Conservation (phyloP, 139 green algal species). For the Chlorella ohadii region DNA sequence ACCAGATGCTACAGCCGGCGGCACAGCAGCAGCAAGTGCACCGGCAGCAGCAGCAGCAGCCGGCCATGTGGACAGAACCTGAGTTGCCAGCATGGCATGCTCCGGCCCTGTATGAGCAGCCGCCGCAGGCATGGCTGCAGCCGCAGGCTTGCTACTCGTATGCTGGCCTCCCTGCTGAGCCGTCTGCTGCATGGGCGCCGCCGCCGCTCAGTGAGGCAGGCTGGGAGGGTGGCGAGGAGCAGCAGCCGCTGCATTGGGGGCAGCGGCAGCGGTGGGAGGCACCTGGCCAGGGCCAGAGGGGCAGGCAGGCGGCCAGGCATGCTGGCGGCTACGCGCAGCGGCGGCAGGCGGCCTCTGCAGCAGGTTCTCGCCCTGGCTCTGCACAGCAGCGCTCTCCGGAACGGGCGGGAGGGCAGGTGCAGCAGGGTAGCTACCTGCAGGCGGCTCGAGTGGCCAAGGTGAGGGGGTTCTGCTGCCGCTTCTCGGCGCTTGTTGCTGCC, state of each 20-base stretch:
- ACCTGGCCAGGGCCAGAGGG: too few species aligned
- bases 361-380: too few species aligned
- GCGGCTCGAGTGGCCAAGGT: conserved; percentile 11
- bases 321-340: conserved; percentile 3
- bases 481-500: not conserved
- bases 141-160: not conserved
- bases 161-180: not conserved
- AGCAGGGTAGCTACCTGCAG: conserved; percentile 13
- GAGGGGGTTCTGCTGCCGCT: not conserved
- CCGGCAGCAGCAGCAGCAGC: too few species aligned
- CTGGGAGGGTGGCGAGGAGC: not conserved
- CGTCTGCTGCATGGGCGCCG: not conserved
- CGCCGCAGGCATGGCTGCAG: not conserved
- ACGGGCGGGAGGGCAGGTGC: not conserved
- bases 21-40: too few species aligned
- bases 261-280: not conserved
- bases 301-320: conserved; percentile 5
- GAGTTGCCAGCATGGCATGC: too few species aligned
- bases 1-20: too few species aligned
- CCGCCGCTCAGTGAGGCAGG: too few species aligned
- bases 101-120: too few species aligned
- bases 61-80: too few species aligned
- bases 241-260: not conserved
- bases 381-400: not conserved
- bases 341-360: not conserved